phyloP scores from a whole-genome alignment of 2,329 filamentous ascomycete species.

The Clonostachys sp. region DNA sequence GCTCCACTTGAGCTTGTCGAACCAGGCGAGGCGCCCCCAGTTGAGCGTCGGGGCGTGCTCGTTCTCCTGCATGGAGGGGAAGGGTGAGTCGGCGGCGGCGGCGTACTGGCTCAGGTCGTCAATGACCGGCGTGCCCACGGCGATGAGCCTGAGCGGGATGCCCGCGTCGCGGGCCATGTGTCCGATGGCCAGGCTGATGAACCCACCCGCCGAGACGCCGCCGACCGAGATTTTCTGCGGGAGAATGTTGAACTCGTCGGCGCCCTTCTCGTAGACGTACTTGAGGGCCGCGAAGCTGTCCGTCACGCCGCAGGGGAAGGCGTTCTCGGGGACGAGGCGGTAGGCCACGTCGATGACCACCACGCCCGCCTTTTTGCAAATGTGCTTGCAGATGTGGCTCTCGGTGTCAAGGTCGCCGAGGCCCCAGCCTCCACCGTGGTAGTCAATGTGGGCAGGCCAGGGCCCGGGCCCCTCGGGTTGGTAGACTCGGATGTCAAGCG shows the following conservation, averaged over 20 bases:
- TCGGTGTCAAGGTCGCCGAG: constrained; percentile 45
- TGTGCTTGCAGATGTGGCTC: constrained; percentile 40
- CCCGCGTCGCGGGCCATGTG: constrained; percentile 32
- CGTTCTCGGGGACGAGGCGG: constrained; percentile 42
- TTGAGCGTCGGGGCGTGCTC: constrained; percentile 35
- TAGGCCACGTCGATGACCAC: constrained; percentile 47
- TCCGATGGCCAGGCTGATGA: constrained; percentile 27
- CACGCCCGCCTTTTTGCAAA: constrained; percentile 35
- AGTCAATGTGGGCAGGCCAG: constrained; percentile 43
- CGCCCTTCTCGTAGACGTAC: constrained; percentile 27
- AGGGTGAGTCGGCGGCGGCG: constrained; percentile 27
- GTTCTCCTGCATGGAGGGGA: constrained; percentile 32
- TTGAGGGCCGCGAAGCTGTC: constrained; percentile 41
- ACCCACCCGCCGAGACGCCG: constrained; percentile 38
- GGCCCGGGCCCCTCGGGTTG: constrained; percentile 28
- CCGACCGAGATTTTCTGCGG: constrained; percentile 32
- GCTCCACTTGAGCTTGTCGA: constrained; percentile 23
- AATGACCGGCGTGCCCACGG: constrained; percentile 31
- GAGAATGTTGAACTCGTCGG: constrained; percentile 27
- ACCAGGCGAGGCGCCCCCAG: constrained; percentile 35
- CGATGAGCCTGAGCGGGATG: constrained; percentile 29
- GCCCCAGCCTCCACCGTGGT: constrained; percentile 44
- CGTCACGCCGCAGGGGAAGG: constrained; percentile 41
- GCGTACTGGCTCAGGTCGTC: constrained; percentile 30
- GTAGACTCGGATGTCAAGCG: constrained; percentile 34